Evolutionary conservation across 192 early-diverging fungal species (phyloP), one percentile per base, ranked within the genome.

Genomic region (Backusella macrospora): DNA sequence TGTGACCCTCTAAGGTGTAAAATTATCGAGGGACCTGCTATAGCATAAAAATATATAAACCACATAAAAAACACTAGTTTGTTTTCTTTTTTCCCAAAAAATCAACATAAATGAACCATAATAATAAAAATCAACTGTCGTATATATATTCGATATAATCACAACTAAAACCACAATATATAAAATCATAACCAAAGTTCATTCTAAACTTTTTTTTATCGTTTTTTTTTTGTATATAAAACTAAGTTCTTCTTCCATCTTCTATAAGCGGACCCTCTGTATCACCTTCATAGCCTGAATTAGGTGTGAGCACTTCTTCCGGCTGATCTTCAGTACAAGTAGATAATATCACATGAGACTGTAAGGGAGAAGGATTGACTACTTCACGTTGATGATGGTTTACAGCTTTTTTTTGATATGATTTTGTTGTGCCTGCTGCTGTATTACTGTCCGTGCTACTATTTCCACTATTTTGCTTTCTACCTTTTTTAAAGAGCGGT

Each of bases 281-380:
- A 59, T 59, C 52, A 59, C 52, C 52, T 59, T 59, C 52, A 59
- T 59, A 59, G 12, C 52, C 52, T 59, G 52, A 59, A 26, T 59
- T 59, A 4, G 52, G 52, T 26, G 52, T 59, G 52, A 59, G 52
- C 26, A 29, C 21, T 26, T 59, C 52, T 55, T 55, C 52, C 26
- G 21, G 52, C 10, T 59, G 21, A 4, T 18, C 26, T 21, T 16
- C 26, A 23, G 52, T 59, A 34, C 1, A 34, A 23, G 52, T 59
- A 34, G 29, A 34, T 34, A 34, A 34, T 34, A 34, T 34, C 29
- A 34, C 21, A 59, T 59, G 52, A 34, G 29, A 34, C 29, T 59
- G 21, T 8, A 59, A 59, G 12, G 52, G 52, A 59, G 52, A 59
- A 13, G 52, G 21, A 34, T 26, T 26, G 52, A 13, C 23, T 23